These are phyloP conservation scores for Inosperma sp. DNA, from an alignment of 768 basidiomycete species.

Conservation along the genomic window DNA sequence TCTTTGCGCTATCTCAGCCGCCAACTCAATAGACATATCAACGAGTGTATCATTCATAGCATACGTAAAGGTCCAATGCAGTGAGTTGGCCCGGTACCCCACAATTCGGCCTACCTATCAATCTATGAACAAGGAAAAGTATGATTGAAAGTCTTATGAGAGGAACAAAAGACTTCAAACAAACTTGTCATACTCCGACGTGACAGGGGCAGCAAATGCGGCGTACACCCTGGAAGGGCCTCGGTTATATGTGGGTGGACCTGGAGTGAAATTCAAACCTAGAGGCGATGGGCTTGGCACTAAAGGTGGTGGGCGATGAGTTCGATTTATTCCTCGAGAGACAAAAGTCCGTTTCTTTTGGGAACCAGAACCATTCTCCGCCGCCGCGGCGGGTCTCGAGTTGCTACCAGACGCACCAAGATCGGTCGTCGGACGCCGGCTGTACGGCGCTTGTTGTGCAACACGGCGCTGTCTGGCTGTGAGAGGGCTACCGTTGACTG, in stretches of 20 bases:
- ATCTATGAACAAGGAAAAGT: constrained; percentile 1
- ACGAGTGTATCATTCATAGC: constrained; percentile 7
- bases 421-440: constrained; percentile 6
- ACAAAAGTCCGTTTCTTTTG: constrained; percentile 15
- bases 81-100: constrained; percentile 9
- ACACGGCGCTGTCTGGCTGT: constrained; percentile 13
- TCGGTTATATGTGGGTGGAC: constrained; percentile 19
- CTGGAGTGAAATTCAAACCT: constrained; percentile 16
- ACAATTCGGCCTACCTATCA: constrained; percentile 11
- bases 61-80: background rate
- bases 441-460: constrained; percentile 13
- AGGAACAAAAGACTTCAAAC: constrained; percentile 12
- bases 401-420: constrained; percentile 8
- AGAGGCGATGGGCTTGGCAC: constrained; percentile 30
- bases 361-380: background rate
- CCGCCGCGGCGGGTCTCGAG: constrained; percentile 2
- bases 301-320: constrained; percentile 24
- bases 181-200: constrained; percentile 24
- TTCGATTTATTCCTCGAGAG: constrained; percentile 22
- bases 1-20: no score
- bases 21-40: constrained; percentile 2
- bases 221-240: constrained; percentile 25
- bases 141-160: background rate
- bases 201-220: constrained; percentile 27
- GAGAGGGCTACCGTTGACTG: constrained; percentile 1